Evolutionary conservation across 2,329 filamentous ascomycete species (phyloP).

Genomic region (Madurella mycetomatis): DNA sequence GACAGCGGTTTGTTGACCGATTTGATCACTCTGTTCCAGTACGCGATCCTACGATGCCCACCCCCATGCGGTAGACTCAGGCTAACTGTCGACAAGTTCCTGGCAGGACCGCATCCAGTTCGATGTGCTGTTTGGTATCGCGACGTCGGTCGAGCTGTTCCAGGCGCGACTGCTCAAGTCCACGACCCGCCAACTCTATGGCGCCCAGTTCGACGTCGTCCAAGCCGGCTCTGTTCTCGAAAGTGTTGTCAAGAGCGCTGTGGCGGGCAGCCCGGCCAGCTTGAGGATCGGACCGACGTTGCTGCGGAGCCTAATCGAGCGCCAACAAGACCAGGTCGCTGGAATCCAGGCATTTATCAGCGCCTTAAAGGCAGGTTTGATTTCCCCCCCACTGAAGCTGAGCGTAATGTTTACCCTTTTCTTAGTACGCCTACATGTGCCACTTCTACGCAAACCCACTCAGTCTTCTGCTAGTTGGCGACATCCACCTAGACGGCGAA

Average conservation of each 20-base stretch:
- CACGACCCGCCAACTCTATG: slow-evolving; percentile 62
- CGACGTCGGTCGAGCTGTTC: slow-evolving; percentile 75
- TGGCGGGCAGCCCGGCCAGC: slow-evolving; percentile 53
- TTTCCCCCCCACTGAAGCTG: not conserved
- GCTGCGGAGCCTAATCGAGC: slow-evolving; percentile 59
- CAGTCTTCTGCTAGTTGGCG: slow-evolving; percentile 53
- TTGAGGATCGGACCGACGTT: slow-evolving; percentile 62
- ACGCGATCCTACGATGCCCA: slow-evolving; percentile 26
- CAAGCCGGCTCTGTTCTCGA: slow-evolving; percentile 69
- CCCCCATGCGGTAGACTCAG: not conserved
- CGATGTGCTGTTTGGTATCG: slow-evolving; percentile 71
- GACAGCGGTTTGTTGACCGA: slow-evolving; percentile 69
- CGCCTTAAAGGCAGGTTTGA: slow-evolving; percentile 56
- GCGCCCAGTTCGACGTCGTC: slow-evolving; percentile 72
- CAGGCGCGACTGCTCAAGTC: slow-evolving; percentile 68
- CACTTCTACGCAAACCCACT: slow-evolving; percentile 78
- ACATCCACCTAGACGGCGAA: slow-evolving; percentile 25
- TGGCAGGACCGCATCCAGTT: slow-evolving; percentile 77
- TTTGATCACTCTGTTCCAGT: slow-evolving; percentile 65
- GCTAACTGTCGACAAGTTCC: slow-evolving; percentile 30
- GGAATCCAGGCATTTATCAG: slow-evolving; percentile 69
- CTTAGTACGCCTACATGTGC: slow-evolving; percentile 77
- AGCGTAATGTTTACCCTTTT: not conserved
- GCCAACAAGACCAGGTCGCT: slow-evolving; percentile 72
- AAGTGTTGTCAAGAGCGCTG: slow-evolving; percentile 62